Evolutionary conservation across 106 monocot species (phyloP).

Genomic region (Apostasia ramifera): DNA sequence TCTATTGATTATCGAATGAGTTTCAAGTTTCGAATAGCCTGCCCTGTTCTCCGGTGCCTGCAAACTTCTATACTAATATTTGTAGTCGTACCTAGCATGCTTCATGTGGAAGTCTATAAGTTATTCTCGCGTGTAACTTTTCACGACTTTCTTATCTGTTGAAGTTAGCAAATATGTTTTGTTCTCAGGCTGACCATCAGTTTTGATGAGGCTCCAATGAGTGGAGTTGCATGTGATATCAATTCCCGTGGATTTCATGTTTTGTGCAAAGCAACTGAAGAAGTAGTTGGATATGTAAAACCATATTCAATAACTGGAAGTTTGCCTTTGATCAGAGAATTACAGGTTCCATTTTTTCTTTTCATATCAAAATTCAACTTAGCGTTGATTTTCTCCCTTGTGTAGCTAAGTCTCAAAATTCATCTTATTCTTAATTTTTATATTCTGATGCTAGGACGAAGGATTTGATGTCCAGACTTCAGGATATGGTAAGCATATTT

Average conservation of each 20-base stretch:
- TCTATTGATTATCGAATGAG: no score
- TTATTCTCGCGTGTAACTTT: no score
- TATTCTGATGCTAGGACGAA: conserved; percentile 49
- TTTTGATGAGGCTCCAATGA: conserved; percentile 64
- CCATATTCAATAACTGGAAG: conserved; percentile 98
- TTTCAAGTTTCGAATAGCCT: no score
- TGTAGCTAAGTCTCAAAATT: background rate
- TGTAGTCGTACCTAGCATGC: background rate
- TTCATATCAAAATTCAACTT: background rate
- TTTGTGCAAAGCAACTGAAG: conserved; percentile 87
- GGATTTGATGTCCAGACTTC: conserved; percentile 95
- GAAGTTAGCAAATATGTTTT: background rate
- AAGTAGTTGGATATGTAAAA: conserved; percentile 78
- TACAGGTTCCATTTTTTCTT: conserved; percentile 53
- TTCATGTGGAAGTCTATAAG: background rate
- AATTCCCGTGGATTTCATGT: conserved; percentile 82
- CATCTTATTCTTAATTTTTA: background rate
- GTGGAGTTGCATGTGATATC: conserved; percentile 85
- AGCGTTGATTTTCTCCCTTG: background rate
- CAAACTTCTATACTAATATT: no score
- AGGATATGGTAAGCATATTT: conserved; percentile 63
- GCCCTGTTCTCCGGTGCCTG: no score
- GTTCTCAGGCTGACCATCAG: conserved; percentile 54
- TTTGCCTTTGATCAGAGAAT: conserved; percentile 82
- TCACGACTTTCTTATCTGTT: no score